These are phyloP conservation scores for Salix udensis DNA, from an alignment of 345 rosid genomes.

Conservation along the genomic window DNA sequence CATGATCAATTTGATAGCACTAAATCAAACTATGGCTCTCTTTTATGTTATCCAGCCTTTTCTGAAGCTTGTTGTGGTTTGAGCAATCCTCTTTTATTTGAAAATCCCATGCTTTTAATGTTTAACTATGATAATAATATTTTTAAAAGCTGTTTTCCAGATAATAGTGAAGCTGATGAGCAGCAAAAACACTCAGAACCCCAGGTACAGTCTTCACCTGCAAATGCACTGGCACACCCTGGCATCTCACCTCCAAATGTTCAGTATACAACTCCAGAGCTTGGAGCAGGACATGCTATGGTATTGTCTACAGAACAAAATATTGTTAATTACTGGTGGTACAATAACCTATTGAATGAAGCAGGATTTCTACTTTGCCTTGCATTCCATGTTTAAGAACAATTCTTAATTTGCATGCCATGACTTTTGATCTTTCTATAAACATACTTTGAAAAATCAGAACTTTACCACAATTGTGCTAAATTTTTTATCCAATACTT, in stretches of 20 bases:
- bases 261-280: conserved; percentile 47
- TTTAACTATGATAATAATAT: conserved; percentile 1
- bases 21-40: neutral
- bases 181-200: conserved; percentile 56
- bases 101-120: neutral
- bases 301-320: conserved; percentile 34
- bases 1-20: neutral
- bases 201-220: conserved; percentile 41
- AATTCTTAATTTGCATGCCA: neutral
- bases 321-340: neutral
- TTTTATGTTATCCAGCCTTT: neutral
- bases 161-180: conserved; percentile 60
- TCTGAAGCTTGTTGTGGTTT: neutral
- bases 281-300: conserved; percentile 54
- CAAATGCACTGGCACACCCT: conserved; percentile 45
- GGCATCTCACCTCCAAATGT: conserved; percentile 43
- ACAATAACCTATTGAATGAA: neutral
- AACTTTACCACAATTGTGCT: neutral
- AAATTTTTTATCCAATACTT: neutral
- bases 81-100: neutral
- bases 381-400: neutral
- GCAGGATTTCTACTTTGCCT: neutral
- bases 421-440: neutral
- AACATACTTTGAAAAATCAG: neutral
- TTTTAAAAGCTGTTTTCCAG: conserved; percentile 33